Base-by-base conservation (phyloP, 306 rosid species). In the Malus fusca region DNA sequence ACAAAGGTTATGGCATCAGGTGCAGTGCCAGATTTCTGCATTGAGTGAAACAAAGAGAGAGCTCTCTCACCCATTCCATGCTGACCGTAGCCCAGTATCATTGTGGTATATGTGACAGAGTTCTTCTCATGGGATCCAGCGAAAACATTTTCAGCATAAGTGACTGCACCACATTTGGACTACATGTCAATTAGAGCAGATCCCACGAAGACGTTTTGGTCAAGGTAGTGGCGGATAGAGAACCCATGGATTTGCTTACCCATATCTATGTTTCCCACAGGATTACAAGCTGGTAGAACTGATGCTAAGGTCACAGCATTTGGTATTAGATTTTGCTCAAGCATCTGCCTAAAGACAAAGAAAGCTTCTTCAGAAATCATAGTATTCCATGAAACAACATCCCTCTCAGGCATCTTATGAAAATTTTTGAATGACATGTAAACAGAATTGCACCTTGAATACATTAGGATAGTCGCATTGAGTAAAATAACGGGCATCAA, bases 31-130 rank as follows among this genome's bases (percentile, higher is more conserved):
- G 84, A 80, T 77, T 66, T 78, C 75, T 87, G 78, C 93, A 91
- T 90, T 60, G 88, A 80, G 75, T 85, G 84, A 78, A 85, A 93
- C 86, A 93, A 78, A 70, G 84, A 69, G 73, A 93, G 89, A 75
- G 98, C 97, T 77, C 66, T 86, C 71, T 80, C 85, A 35, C 90
- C 97, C 93, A 91, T 88, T 85, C 98, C 97, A 80, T 93, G 93
- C 77, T 89, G 96, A 60, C 98, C 97, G 84, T 77, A 90, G 62
- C 93, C 85, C 87, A 86, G 75, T 60, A 90, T 89, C 98, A 93
- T 91, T 31, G 89, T 78, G 75, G 97, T 91, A 82, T 86, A 91
- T 59, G 96, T 91, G 79, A 93, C 87, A 11, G 87, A 82, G 84
- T 89, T 91, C 84, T 82, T 90, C 81, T 84, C 91, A n/a, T 67